A percentile compares a stretch with the other conserved stretches of the same genome.
Conservation (phyloP, 495 filamentous ascomycete genomes). For the Lentithecium fluviatile region DNA sequence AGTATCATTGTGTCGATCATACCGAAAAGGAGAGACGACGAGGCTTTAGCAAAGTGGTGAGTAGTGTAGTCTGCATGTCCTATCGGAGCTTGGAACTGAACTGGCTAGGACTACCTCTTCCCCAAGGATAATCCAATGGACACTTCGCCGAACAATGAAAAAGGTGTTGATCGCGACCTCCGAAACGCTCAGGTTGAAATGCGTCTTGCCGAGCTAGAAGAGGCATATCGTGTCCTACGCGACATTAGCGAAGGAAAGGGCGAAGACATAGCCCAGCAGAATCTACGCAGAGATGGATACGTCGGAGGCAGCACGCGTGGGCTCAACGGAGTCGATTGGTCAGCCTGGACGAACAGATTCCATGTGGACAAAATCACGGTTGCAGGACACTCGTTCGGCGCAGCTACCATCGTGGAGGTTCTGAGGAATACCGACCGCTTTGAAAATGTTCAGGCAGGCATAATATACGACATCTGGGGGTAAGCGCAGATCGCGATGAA, state of each 20-base stretch:
- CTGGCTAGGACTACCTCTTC: slow-evolving; percentile 45
- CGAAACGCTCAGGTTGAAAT: slow-evolving; percentile 47
- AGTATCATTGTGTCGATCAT: slow-evolving; percentile 38
- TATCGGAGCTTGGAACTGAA: not conserved
- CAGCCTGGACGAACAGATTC: slow-evolving; percentile 43
- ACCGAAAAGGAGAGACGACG: slow-evolving; percentile 31
- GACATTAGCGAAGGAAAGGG: slow-evolving; percentile 41
- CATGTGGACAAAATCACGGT: slow-evolving; percentile 39
- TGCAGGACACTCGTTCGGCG: slow-evolving; percentile 46
- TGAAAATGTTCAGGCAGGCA: slow-evolving; percentile 54
- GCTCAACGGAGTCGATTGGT: slow-evolving; percentile 48
- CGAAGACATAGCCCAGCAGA: slow-evolving; percentile 44
- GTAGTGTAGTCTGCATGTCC: not conserved
- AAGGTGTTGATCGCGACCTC: slow-evolving; percentile 47
- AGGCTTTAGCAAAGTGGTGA: slow-evolving; percentile 40
- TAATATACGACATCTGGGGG: slow-evolving; percentile 61
- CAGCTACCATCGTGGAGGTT: slow-evolving; percentile 43
- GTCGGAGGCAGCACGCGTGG: slow-evolving; percentile 53
- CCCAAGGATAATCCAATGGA: slow-evolving; percentile 46
- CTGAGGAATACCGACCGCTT: slow-evolving; percentile 52
- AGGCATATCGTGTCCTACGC: slow-evolving; percentile 43
- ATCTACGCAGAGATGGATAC: slow-evolving; percentile 52
- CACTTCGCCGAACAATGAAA: slow-evolving; percentile 43
- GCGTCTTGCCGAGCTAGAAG: slow-evolving; percentile 47
- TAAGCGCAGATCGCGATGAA: slow-evolving; percentile 30